A percentile compares a stretch with the other conserved stretches of the same genome.
Conservation (phyloP, 192 early-diverging fungal species). For the Coemansia sp. region DNA sequence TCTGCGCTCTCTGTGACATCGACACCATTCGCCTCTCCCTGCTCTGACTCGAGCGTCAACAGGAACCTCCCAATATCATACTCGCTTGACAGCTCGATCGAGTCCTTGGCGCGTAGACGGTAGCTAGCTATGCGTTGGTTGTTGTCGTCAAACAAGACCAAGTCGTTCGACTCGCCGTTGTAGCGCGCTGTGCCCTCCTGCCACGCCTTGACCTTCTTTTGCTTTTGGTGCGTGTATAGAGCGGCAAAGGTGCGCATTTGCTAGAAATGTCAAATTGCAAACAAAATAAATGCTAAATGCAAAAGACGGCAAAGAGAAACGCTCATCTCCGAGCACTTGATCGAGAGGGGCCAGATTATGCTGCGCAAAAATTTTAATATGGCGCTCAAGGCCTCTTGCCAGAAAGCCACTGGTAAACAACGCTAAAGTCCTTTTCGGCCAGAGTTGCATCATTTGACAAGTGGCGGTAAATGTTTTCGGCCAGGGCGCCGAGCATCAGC, state of each 20-base stretch:
- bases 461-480: slow-evolving; percentile 80
- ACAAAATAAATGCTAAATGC: neutral
- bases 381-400: neutral
- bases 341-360: neutral
- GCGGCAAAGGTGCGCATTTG: slow-evolving; percentile 39
- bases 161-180: slow-evolving; percentile 25
- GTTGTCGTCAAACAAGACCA: slow-evolving; percentile 29
- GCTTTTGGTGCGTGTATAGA: slow-evolving; percentile 52
- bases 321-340: neutral
- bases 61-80: slow-evolving; percentile 45
- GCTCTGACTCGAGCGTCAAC: slow-evolving; percentile 40
- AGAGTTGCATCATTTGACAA: slow-evolving; percentile 63
- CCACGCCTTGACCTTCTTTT: slow-evolving; percentile 54
- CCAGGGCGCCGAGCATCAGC: slow-evolving; percentile 70
- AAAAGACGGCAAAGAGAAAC: slow-evolving; percentile 4
- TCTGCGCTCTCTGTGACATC: neutral
- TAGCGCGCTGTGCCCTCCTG: slow-evolving; percentile 46
- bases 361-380: slow-evolving; percentile 2
- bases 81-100: slow-evolving; percentile 30
- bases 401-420: slow-evolving; percentile 60
- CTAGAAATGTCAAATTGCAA: neutral
- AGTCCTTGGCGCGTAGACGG: slow-evolving; percentile 30
- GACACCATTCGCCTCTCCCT: neutral
- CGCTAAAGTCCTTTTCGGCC: slow-evolving; percentile 81
- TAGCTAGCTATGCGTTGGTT: slow-evolving; percentile 31